Percentiles rank a stretch among this genome's conserved stretches.
phyloP scores from a whole-genome alignment of 2,329 filamentous ascomycete genomes.

The Cladosporium phlei region DNA sequence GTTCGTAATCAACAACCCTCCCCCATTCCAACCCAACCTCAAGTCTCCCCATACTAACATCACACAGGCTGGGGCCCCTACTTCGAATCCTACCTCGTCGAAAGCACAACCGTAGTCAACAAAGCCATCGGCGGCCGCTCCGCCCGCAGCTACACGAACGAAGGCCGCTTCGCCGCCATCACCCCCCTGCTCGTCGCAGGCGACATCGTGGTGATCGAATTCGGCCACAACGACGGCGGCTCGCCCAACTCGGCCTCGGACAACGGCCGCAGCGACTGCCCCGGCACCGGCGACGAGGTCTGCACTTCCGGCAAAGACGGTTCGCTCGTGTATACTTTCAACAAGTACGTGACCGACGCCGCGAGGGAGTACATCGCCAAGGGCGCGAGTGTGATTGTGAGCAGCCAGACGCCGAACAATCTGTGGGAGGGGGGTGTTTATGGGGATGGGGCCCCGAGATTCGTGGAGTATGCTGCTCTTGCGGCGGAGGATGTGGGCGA shows the following conservation, averaged over 20 bases:
- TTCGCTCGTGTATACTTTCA: constrained; percentile 54
- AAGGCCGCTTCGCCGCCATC: constrained; percentile 60
- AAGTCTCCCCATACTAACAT: background rate
- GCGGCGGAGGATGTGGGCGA: constrained; percentile 45
- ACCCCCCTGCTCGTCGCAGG: constrained; percentile 49
- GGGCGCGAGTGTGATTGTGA: constrained; percentile 58
- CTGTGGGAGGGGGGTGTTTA: constrained; percentile 56
- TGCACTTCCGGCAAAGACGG: constrained; percentile 46
- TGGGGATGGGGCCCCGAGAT: constrained; percentile 46
- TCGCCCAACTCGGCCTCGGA: constrained; percentile 48
- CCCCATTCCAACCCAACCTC: background rate
- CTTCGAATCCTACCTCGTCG: constrained; percentile 48
- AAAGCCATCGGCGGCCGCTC: constrained; percentile 62
- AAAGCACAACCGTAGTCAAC: constrained; percentile 51
- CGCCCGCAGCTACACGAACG: constrained; percentile 61
- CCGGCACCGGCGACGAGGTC: constrained; percentile 50
- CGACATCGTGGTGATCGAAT: constrained; percentile 66
- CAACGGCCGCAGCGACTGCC: constrained; percentile 59
- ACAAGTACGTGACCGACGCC: constrained; percentile 56
- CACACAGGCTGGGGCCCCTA: constrained; percentile 59
- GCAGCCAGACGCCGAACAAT: constrained; percentile 58
- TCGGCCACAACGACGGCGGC: constrained; percentile 69
- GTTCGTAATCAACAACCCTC: background rate
- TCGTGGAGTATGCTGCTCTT: constrained; percentile 52
- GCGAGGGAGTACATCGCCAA: constrained; percentile 50